Conservation (phyloP, 768 basidiomycete species). For the Lentinula aciculospora region DNA sequence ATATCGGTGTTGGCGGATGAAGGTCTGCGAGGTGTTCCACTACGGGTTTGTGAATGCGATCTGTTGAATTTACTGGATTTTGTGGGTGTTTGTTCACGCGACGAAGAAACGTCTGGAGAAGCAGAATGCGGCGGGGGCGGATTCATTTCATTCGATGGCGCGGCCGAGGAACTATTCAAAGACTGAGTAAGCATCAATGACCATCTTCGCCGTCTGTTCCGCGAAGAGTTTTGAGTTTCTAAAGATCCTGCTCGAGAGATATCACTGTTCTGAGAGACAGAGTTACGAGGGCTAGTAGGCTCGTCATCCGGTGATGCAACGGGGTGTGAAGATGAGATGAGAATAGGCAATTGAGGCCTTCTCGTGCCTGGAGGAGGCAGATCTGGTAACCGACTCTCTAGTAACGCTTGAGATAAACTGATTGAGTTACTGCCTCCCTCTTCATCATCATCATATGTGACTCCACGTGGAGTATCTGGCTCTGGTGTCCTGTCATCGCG, state of each 20-base stretch:
- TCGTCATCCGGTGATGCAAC: slow-evolving; percentile 36
- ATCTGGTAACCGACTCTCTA: slow-evolving; percentile 76
- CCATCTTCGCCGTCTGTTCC: slow-evolving; percentile 61
- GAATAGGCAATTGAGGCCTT: slow-evolving; percentile 62
- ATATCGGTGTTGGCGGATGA: slow-evolving; percentile 11
- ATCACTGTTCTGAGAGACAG: slow-evolving; percentile 21
- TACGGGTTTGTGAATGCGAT: slow-evolving; percentile 15
- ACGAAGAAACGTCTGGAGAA: slow-evolving; percentile 14
- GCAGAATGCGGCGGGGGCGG: slow-evolving; percentile 13
- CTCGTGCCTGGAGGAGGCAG: slow-evolving; percentile 65
- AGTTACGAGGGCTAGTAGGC: slow-evolving; percentile 39
- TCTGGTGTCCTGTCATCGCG: slow-evolving; percentile 17
- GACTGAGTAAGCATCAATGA: slow-evolving; percentile 56
- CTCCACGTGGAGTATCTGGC: slow-evolving; percentile 31
- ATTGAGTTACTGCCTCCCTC: slow-evolving; percentile 64
- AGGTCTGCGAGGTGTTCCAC: neutral
- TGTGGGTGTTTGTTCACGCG: slow-evolving; percentile 14
- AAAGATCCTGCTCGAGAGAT: slow-evolving; percentile 20
- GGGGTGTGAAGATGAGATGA: slow-evolving; percentile 44
- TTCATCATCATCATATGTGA: slow-evolving; percentile 48
- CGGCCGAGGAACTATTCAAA: slow-evolving; percentile 15
- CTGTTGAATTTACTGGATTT: slow-evolving; percentile 29
- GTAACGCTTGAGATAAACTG: slow-evolving; percentile 64
- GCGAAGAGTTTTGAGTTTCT: slow-evolving; percentile 24
- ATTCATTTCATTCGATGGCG: slow-evolving; percentile 4